Evolutionary conservation across 805 yeast species (phyloP).

Genomic region (Ascoidea asiatica): DNA sequence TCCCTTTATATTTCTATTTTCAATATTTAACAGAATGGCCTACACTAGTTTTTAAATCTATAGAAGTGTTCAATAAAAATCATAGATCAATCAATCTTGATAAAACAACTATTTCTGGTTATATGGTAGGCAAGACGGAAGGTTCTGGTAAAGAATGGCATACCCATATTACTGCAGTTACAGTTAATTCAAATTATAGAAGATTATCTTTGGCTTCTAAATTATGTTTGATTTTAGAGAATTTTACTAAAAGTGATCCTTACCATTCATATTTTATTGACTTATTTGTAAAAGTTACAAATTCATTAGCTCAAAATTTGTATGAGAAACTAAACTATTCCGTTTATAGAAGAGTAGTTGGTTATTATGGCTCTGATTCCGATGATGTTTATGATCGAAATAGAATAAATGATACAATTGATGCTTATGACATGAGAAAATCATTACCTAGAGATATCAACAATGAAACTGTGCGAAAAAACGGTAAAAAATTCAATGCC

Average conservation of each 20-base stretch:
- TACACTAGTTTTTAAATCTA: slow-evolving; percentile 68
- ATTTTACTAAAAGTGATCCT: slow-evolving; percentile 64
- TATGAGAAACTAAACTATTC: slow-evolving; percentile 81
- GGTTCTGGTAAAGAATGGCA: slow-evolving; percentile 85
- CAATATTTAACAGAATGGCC: slow-evolving; percentile 86
- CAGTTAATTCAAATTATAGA: slow-evolving; percentile 71
- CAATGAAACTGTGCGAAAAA: slow-evolving; percentile 35
- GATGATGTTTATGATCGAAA: slow-evolving; percentile 18
- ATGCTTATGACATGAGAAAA: slow-evolving; percentile 83
- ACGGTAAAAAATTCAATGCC: slow-evolving; percentile 49
- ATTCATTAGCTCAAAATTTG: slow-evolving; percentile 61
- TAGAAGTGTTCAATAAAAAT: slow-evolving; percentile 22
- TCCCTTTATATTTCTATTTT: slow-evolving; percentile 69
- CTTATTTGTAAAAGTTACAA: slow-evolving; percentile 81
- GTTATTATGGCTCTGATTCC: slow-evolving; percentile 54
- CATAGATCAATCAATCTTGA: too few species aligned
- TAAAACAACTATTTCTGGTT: slow-evolving; percentile 38
- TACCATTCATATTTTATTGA: slow-evolving; percentile 78
- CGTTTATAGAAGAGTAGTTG: slow-evolving; percentile 76
- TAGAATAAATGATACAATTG: slow-evolving; percentile 48
- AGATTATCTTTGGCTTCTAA: slow-evolving; percentile 77
- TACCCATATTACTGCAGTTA: slow-evolving; percentile 92
- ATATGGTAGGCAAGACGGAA: slow-evolving; percentile 95
- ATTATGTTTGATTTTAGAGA: slow-evolving; percentile 61
- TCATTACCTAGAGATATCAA: slow-evolving; percentile 43